These are phyloP conservation scores for Castanopsis chinensis DNA, from an alignment of 306 rosid genomes.

Conservation along the genomic window DNA sequence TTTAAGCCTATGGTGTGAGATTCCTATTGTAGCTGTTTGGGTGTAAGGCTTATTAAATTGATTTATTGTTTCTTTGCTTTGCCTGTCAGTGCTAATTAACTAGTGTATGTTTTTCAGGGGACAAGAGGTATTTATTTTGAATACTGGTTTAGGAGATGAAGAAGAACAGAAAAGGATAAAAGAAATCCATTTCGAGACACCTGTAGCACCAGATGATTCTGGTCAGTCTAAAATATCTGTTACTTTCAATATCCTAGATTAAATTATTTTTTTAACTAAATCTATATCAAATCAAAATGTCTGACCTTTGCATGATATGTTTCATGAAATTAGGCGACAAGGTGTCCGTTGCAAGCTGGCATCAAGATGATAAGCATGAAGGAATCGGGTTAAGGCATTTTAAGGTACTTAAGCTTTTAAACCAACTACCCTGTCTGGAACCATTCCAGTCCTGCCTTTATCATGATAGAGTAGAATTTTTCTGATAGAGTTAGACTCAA, in stretches of 20 bases:
- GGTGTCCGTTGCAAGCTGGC: slow-evolving; percentile 65
- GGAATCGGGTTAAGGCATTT: slow-evolving; percentile 78
- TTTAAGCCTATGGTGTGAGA: no score
- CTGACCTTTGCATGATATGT: slow-evolving; percentile 22
- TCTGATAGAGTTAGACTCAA: slow-evolving; percentile 5
- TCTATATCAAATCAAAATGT: not conserved
- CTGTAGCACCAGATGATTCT: slow-evolving; percentile 48
- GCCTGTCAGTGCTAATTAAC: slow-evolving; percentile 17
- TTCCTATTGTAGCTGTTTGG: slow-evolving; percentile 69
- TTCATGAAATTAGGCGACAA: slow-evolving; percentile 29
- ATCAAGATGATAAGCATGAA: slow-evolving; percentile 59
- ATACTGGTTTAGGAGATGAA: slow-evolving; percentile 69
- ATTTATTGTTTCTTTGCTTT: not conserved
- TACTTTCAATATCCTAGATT: slow-evolving; percentile 3
- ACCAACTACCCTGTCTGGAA: not conserved
- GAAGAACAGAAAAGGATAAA: slow-evolving; percentile 66
- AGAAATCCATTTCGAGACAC: slow-evolving; percentile 54
- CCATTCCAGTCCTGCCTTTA: slow-evolving; percentile 4
- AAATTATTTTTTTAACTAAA: no score
- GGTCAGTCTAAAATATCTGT: slow-evolving; percentile 46
- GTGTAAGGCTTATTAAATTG: slow-evolving; percentile 53
- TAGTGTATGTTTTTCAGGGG: slow-evolving; percentile 53
- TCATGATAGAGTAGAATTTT: slow-evolving; percentile 12
- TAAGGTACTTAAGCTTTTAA: slow-evolving; percentile 58
- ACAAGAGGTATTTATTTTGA: slow-evolving; percentile 64